phyloP scores from a whole-genome alignment of 441 rosid species.

The Erodium moschatum region DNA sequence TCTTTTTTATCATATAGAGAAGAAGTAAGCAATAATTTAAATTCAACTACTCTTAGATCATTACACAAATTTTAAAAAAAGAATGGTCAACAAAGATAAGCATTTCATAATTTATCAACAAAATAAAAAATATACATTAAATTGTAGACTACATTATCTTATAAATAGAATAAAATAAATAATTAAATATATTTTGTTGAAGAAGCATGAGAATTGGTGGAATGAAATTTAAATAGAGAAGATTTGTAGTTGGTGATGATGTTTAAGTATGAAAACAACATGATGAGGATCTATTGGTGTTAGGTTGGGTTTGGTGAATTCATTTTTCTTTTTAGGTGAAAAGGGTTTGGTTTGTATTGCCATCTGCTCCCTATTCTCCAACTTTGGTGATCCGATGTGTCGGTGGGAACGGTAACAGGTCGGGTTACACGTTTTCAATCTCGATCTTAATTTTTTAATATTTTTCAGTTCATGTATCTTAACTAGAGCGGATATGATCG shows the following conservation, averaged over 20 bases:
- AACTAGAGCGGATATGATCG: too few species aligned
- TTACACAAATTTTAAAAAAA: background rate
- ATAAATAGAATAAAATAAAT: too few species aligned
- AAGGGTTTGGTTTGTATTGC: background rate
- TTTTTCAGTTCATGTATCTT: too few species aligned
- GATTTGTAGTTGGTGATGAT: constrained; percentile 10
- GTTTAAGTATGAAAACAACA: background rate
- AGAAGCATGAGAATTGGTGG: background rate
- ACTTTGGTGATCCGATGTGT: background rate
- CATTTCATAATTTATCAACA: background rate
- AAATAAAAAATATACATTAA: too few species aligned
- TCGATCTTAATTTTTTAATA: too few species aligned
- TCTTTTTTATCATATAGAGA: background rate
- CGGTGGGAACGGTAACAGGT: too few species aligned
- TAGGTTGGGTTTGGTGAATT: background rate
- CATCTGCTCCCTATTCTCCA: background rate
- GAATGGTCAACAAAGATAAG: background rate
- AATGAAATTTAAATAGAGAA: too few species aligned
- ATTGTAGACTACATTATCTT: background rate
- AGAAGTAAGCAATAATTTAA: background rate
- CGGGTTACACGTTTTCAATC: too few species aligned
- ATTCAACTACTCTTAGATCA: background rate
- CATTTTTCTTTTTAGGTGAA: background rate
- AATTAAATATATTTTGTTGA: background rate
- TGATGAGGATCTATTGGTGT: background rate